Conservation (phyloP, 2,329 filamentous ascomycete species). For the Botrytis galanthina region DNA sequence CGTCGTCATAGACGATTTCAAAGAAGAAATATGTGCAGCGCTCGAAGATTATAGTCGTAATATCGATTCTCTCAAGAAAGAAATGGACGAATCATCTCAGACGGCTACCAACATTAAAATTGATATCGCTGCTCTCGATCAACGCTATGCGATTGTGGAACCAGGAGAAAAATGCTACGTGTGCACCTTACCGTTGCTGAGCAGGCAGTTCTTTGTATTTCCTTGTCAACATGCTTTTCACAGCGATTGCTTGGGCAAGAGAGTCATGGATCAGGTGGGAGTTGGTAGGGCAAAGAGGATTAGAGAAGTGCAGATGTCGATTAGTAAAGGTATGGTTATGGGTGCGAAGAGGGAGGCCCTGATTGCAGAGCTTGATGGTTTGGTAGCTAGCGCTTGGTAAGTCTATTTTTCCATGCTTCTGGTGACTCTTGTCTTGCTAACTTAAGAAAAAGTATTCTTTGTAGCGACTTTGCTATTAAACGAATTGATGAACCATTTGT, state of each 20-base stretch:
- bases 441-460: slow-evolving; percentile 68
- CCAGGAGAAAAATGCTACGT: slow-evolving; percentile 92
- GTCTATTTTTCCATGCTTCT: slow-evolving; percentile 35
- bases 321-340: slow-evolving; percentile 70
- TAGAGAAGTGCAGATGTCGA: slow-evolving; percentile 77
- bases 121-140: slow-evolving; percentile 82
- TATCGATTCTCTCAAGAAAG: slow-evolving; percentile 82
- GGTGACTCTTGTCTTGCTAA: slow-evolving; percentile 15
- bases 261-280: slow-evolving; percentile 79
- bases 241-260: slow-evolving; percentile 85
- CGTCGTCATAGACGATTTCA: slow-evolving; percentile 98
- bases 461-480: slow-evolving; percentile 92
- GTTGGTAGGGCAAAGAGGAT: slow-evolving; percentile 76
- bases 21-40: slow-evolving; percentile 93
- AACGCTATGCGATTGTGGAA: slow-evolving; percentile 92
- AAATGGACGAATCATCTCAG: slow-evolving; percentile 92
- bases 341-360: slow-evolving; percentile 75
- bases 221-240: slow-evolving; percentile 98
- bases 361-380: slow-evolving; percentile 83
- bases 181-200: slow-evolving; percentile 81
- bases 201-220: slow-evolving; percentile 95
- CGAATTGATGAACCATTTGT: slow-evolving; percentile 93
- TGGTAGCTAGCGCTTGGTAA: slow-evolving; percentile 88
- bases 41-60: slow-evolving; percentile 90
- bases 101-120: slow-evolving; percentile 88